These are phyloP conservation scores for Pythium rhizo-oryzae DNA, from an alignment of 352 stramenopile genomes.

Conservation along the genomic window DNA sequence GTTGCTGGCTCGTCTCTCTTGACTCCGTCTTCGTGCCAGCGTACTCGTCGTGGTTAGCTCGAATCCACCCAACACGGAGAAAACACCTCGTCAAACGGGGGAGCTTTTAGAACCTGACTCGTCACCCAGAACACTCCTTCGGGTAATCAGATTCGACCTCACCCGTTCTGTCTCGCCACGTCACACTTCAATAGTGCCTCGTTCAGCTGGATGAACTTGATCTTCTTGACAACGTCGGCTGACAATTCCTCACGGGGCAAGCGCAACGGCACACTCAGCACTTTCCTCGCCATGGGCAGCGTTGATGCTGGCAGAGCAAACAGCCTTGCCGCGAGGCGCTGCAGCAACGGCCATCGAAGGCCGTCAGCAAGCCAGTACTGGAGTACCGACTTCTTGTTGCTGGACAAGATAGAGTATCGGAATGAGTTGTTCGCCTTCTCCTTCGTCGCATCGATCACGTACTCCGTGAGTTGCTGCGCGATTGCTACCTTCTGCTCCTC, in stretches of 20 bases:
- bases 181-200: slow-evolving; percentile 9
- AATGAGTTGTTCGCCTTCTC: slow-evolving; percentile 27
- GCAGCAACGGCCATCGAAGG: slow-evolving; percentile 33
- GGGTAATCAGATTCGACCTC: background rate
- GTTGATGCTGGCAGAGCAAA: slow-evolving; percentile 33
- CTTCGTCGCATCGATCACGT: slow-evolving; percentile 34
- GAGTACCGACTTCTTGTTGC: slow-evolving; percentile 35
- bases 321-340: slow-evolving; percentile 31
- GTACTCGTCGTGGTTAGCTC: no score
- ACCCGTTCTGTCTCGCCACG: background rate
- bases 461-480: slow-evolving; percentile 37
- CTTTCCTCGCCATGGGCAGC: slow-evolving; percentile 6
- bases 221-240: slow-evolving; percentile 13
- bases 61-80: no score
- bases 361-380: slow-evolving; percentile 44
- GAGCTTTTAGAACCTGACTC: no score
- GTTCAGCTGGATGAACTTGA: slow-evolving; percentile 27
- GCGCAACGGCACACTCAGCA: slow-evolving; percentile 10
- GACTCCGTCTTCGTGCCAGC: no score
- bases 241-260: background rate
- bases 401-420: slow-evolving; percentile 35
- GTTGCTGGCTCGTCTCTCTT: no score
- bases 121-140: no score
- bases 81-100: no score
- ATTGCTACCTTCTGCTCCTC: slow-evolving; percentile 30